Base-by-base conservation (phyloP, 208 protist species). In the Acanthamoeba culbertsoni region DNA sequence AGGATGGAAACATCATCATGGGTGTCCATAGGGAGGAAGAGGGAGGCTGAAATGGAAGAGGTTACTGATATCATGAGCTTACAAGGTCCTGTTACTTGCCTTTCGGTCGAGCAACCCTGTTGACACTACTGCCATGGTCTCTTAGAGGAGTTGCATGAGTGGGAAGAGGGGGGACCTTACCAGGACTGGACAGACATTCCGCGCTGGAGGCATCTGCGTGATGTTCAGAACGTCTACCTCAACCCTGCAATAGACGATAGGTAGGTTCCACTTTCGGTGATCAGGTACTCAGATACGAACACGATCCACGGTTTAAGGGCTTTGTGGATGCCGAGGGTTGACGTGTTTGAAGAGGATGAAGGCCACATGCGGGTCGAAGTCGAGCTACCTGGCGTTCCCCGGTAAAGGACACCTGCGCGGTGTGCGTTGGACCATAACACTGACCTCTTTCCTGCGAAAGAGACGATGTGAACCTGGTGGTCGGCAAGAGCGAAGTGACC, bases 171-270 rank as follows among this genome's bases (percentile, higher is more conserved):
- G 10, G 5, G 43, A n/a, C 7, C 42, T 8, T 51, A 20, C n/a
- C 10, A 55, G 43, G 73, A 84, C 43, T 84, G 73, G 73, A 84
- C 12, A 43, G 73, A 84, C 73, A 55, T 84, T 6, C 73, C 73
- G 5, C 73, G 73, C 43, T 84, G 73, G 73, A 55, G 28, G 10
- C 73, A 55, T 43, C 33, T 84, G 40, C 40, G 40, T 5, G 73
- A 84, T 23, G 73, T 84, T 4, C 42, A 84, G 26, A 20, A 43
- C 0, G 73, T 84, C n/a, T 84, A 84, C 43, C 45, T 53, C 1
- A 18, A 84, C 8, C 43, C 40, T 0, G 26, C 46, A 37, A 33
- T 84, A 2, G 37, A 84, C 28, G 73, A 84, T 31, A 16, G 73
- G 73, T 84, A 84, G 4, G 73, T 55, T 26, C 8, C 43, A n/a